Evolutionary conservation across 805 yeast species (phyloP), one percentile per base, ranked within the genome.

Genomic region (Kuraishia borneana): DNA sequence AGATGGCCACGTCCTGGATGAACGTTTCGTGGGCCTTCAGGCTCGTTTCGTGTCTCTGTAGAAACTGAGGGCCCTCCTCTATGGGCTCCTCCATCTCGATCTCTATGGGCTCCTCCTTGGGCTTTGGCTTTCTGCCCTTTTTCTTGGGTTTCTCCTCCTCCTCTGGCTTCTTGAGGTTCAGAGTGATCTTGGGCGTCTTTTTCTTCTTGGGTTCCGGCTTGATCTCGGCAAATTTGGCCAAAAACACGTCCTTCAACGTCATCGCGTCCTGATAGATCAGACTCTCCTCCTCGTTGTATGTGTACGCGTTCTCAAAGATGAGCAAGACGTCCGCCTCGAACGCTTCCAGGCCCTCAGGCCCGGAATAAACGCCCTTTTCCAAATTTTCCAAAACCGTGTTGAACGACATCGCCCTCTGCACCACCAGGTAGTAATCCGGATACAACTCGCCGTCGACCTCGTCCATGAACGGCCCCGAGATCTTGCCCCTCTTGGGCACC

Each of bases 351-450:
- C 61, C 61, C 19, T 70, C 66, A 3, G 63, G 61, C 13, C 56
- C 54, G 3, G 65, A 61, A 39, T 73, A 71, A 21, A 69, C 64
- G 18, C 74, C 72, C 13, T 54, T 55, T 13, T 69, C 69, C 29
- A 87, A 48, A 32, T 69, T 68, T 16, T 58, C 57, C 39, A 66
- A 58, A 8, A 89, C 70, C 21, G 71, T 63, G 34, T 65, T 67
- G 45, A 89, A 69, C 1, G 94, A 72, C 53, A 84, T 81, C 10
- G 95, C 95, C 35, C 68, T 61, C 42, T 73, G 68, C 30, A 89
- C 76, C 5, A 82, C 60, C 41, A 72, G 68, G 56, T 78, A 78
- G 58, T 88, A 88, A 46, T 83, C 94, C 1, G 95, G 95, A 45
- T 81, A 79, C 38, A 70, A 72, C 10, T 70, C 70, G 21, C 68